Conservation (phyloP, 192 early-diverging fungal species). For the Hyaloraphidium curvatum region DNA sequence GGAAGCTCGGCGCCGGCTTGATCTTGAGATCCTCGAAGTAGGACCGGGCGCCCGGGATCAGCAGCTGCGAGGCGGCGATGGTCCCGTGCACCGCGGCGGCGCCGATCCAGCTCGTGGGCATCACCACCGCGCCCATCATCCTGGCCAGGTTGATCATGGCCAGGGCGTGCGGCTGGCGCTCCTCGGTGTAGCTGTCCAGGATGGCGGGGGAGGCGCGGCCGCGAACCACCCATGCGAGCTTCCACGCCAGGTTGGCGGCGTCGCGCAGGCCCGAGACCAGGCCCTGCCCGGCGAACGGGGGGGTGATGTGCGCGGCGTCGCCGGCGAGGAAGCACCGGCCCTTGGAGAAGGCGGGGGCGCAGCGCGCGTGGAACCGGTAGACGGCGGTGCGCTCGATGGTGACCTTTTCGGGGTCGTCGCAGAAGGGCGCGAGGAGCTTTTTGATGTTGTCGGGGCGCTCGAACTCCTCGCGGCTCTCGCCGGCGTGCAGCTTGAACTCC, state of each 20-base stretch:
- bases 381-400: not conserved
- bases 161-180: not conserved
- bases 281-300: conserved; percentile 20
- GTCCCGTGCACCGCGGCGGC: too few relatives aligned
- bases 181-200: not conserved
- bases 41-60: too few relatives aligned
- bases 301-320: conserved; percentile 13
- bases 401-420: not conserved
- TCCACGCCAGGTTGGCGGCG: conserved; percentile 24
- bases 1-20: too few relatives aligned
- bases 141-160: too few relatives aligned
- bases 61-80: too few relatives aligned
- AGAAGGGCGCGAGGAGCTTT: not conserved
- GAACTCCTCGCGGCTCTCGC: not conserved
- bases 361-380: not conserved
- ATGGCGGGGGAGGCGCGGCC: too few relatives aligned
- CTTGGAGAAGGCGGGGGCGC: not conserved
- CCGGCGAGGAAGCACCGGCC: not conserved
- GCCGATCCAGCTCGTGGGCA: too few relatives aligned
- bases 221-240: conserved; percentile 16
- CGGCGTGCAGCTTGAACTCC: not conserved
- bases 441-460: not conserved
- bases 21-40: too few relatives aligned
- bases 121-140: too few relatives aligned
- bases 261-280: conserved; percentile 20